Percentiles rank a stretch among this genome's conserved stretches.
phyloP scores from a whole-genome alignment of 2,329 filamentous ascomycete species.

The Ceratocystis lukuohia region DNA sequence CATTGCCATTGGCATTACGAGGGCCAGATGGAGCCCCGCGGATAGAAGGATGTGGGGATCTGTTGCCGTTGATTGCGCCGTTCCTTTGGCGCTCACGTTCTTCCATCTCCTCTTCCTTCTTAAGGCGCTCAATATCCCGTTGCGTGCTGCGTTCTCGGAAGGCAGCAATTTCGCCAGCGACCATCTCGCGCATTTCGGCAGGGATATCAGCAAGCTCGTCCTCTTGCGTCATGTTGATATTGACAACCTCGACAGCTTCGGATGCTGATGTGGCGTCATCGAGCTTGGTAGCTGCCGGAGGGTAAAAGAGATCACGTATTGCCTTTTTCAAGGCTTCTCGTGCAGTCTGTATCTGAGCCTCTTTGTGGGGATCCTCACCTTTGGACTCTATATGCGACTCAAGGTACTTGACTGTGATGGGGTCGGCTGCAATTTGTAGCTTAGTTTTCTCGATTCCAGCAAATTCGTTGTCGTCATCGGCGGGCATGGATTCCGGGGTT shows the following conservation, averaged over 20 bases:
- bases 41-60: slow-evolving; percentile 24
- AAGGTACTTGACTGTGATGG: slow-evolving; percentile 71
- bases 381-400: slow-evolving; percentile 45
- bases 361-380: slow-evolving; percentile 23
- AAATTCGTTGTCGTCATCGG: slow-evolving; percentile 28
- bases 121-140: slow-evolving; percentile 74
- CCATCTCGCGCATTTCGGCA: slow-evolving; percentile 87
- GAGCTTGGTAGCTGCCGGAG: slow-evolving; percentile 31
- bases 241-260: slow-evolving; percentile 69
- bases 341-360: slow-evolving; percentile 57
- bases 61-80: slow-evolving; percentile 26
- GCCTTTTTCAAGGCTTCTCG: slow-evolving; percentile 53
- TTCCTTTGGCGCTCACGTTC: slow-evolving; percentile 67
- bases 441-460: slow-evolving; percentile 53
- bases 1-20: slow-evolving; percentile 49
- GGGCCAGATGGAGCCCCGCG: slow-evolving; percentile 70
- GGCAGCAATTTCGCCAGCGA: slow-evolving; percentile 83
- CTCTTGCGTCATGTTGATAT: slow-evolving; percentile 73
- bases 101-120: slow-evolving; percentile 84
- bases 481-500: slow-evolving; percentile 31
- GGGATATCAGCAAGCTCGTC: slow-evolving; percentile 94
- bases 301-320: slow-evolving; percentile 60
- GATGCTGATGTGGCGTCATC: slow-evolving; percentile 52
- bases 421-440: slow-evolving; percentile 64
- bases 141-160: slow-evolving; percentile 86